Evolutionary conservation across 1,284 basidiomycete species (phyloP).

Genomic region (Somion occarium): DNA sequence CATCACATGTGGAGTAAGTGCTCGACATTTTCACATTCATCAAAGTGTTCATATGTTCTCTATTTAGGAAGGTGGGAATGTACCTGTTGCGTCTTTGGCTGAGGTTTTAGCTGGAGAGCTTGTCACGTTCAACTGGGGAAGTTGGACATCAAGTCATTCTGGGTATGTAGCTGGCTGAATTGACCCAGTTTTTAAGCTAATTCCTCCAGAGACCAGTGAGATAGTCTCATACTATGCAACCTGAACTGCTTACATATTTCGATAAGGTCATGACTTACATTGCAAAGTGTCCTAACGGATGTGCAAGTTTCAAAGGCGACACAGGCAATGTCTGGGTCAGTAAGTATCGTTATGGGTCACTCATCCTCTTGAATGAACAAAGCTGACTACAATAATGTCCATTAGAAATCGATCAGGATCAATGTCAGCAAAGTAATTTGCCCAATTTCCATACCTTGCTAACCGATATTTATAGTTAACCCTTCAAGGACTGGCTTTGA

Average conservation of each 20-base stretch:
- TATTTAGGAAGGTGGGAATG: conserved; percentile 15
- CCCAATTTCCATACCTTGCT: background rate
- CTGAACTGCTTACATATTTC: background rate
- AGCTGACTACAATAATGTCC: background rate
- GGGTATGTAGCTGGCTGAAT: conserved; percentile 8
- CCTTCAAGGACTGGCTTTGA: conserved; percentile 11
- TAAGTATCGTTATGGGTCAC: conserved; percentile 15
- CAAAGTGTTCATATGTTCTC: too few species aligned
- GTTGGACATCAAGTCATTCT: conserved; percentile 16
- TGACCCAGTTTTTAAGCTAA: background rate
- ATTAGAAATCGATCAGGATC: conserved; percentile 18
- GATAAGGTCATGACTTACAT: conserved; percentile 18
- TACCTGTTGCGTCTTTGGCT: conserved; percentile 12
- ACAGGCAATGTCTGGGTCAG: conserved; percentile 18
- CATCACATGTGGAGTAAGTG: conserved; percentile 17
- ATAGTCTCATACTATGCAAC: background rate
- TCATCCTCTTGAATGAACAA: background rate
- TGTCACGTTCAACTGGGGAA: conserved; percentile 18
- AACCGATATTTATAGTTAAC: conserved; percentile 13
- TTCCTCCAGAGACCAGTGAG: conserved; percentile 6
- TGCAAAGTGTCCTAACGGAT: conserved; percentile 15
- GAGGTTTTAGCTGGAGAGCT: conserved; percentile 13
- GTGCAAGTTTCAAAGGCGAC: conserved; percentile 19
- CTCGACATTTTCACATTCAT: too few species aligned
- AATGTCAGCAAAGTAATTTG: conserved; percentile 15